These are phyloP conservation scores for Mycena amicta DNA, from an alignment of 768 basidiomycete species.

Conservation along the genomic window DNA sequence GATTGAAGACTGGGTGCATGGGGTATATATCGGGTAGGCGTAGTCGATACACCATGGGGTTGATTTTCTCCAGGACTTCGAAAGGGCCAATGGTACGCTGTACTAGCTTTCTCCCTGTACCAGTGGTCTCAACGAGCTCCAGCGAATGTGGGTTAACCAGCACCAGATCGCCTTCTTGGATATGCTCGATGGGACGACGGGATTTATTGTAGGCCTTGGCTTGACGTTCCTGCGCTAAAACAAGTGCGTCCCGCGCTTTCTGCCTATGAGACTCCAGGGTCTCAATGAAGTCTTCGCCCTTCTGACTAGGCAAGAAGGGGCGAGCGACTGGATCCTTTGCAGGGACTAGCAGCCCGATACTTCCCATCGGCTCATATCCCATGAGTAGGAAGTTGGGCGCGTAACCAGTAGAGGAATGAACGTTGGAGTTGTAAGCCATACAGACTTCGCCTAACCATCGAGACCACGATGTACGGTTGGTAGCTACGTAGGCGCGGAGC, in stretches of 20 bases:
- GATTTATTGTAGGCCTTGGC: slow-evolving; percentile 24
- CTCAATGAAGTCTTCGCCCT: slow-evolving; percentile 7
- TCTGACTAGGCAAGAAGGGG: slow-evolving; percentile 13
- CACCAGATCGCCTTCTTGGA: slow-evolving; percentile 14
- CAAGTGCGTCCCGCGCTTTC: slow-evolving; percentile 19
- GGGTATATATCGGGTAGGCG: background rate
- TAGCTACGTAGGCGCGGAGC: background rate
- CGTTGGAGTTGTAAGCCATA: slow-evolving; percentile 34
- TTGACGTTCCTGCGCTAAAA: slow-evolving; percentile 26
- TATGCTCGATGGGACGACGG: slow-evolving; percentile 7
- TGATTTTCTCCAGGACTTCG: slow-evolving; percentile 15
- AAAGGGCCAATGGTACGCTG: no score
- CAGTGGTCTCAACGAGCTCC: slow-evolving; percentile 18
- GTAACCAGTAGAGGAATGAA: slow-evolving; percentile 26
- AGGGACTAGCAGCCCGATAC: slow-evolving; percentile 4
- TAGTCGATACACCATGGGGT: slow-evolving; percentile 1
- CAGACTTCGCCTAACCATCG: slow-evolving; percentile 27
- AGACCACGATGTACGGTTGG: slow-evolving; percentile 28
- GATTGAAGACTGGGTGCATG: no score
- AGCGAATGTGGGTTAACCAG: slow-evolving; percentile 29
- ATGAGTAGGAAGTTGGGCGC: slow-evolving; percentile 32
- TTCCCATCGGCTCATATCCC: slow-evolving; percentile 27
- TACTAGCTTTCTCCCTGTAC: no score
- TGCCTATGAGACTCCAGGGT: slow-evolving; percentile 4
- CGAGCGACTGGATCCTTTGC: background rate